A percentile compares a stretch with the other conserved stretches of the same genome.
These are phyloP conservation scores for Claviceps fusiformis DNA, from an alignment of 2,329 filamentous ascomycete species.

Conservation along the genomic window DNA sequence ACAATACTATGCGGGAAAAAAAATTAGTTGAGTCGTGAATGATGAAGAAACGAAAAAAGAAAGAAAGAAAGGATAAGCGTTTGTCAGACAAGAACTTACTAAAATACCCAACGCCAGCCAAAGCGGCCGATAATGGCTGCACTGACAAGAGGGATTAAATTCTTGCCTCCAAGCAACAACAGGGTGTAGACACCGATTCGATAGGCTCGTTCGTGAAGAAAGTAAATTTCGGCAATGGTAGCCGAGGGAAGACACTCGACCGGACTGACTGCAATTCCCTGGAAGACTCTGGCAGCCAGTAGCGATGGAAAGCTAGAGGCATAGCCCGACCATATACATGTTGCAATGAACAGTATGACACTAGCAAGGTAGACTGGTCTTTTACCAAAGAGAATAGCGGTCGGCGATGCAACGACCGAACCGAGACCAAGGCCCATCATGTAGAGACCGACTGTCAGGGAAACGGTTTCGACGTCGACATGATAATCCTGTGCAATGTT, in stretches of 20 bases:
- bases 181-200: conserved; percentile 88
- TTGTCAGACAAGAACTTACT: conserved; percentile 32
- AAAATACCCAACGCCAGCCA: conserved; percentile 86
- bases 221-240: conserved; percentile 93
- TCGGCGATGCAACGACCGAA: conserved; percentile 72
- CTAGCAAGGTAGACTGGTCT: conserved; percentile 76
- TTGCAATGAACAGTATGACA: conserved; percentile 61
- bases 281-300: conserved; percentile 68
- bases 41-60: neutral
- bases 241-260: conserved; percentile 88
- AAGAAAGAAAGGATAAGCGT: too few species aligned
- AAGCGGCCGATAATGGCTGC: conserved; percentile 67
- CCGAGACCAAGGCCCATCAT: conserved; percentile 89
- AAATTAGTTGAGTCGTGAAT: neutral
- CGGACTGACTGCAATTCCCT: conserved; percentile 76
- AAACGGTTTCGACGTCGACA: conserved; percentile 58
- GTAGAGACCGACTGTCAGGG: conserved; percentile 80
- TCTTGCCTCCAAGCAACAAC: conserved; percentile 80
- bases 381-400: conserved; percentile 83
- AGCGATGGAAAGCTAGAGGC: conserved; percentile 71
- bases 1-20: conserved; percentile 50
- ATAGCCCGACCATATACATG: conserved; percentile 73
- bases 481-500: conserved; percentile 55
- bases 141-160: conserved; percentile 74
- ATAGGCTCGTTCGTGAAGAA: conserved; percentile 85